These are phyloP conservation scores for Sarocladiaceae sp. DNA, from an alignment of 2,329 filamentous ascomycete species.

Conservation along the genomic window DNA sequence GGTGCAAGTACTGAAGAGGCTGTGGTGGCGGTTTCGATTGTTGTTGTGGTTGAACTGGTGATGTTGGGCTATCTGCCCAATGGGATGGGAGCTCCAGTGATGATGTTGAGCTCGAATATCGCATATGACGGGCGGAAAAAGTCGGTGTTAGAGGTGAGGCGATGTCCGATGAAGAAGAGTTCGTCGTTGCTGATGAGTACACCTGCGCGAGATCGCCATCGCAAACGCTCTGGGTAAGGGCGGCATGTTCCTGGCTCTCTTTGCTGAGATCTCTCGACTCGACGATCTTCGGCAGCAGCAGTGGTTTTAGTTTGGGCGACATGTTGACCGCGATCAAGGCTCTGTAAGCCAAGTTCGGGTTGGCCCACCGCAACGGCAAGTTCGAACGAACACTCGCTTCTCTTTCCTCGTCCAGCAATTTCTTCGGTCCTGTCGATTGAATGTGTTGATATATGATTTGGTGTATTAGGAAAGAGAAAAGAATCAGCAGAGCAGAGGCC, in stretches of 20 bases:
- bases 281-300: conserved; percentile 50
- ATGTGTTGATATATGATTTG: background rate
- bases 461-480: background rate
- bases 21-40: conserved; percentile 20
- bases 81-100: conserved; percentile 60
- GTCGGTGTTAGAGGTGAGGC: conserved; percentile 69
- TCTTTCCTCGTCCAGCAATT: background rate
- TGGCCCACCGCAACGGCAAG: conserved; percentile 7
- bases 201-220: conserved; percentile 32
- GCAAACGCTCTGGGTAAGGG: conserved; percentile 28
- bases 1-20: conserved; percentile 2
- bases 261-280: conserved; percentile 44
- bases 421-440: background rate
- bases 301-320: conserved; percentile 47
- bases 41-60: conserved; percentile 35
- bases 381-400: background rate
- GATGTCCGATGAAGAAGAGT: conserved; percentile 61
- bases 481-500: background rate
- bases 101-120: conserved; percentile 71
- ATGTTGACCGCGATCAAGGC: conserved; percentile 23
- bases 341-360: conserved; percentile 3
- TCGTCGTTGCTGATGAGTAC: conserved; percentile 37
- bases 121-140: conserved; percentile 60
- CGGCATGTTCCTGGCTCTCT: conserved; percentile 20
- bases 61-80: conserved; percentile 34